Percentiles rank a stretch among this genome's conserved stretches.
These are phyloP conservation scores for Cyphellophora attinorum DNA, from an alignment of 2,329 filamentous ascomycete species.

Conservation along the genomic window DNA sequence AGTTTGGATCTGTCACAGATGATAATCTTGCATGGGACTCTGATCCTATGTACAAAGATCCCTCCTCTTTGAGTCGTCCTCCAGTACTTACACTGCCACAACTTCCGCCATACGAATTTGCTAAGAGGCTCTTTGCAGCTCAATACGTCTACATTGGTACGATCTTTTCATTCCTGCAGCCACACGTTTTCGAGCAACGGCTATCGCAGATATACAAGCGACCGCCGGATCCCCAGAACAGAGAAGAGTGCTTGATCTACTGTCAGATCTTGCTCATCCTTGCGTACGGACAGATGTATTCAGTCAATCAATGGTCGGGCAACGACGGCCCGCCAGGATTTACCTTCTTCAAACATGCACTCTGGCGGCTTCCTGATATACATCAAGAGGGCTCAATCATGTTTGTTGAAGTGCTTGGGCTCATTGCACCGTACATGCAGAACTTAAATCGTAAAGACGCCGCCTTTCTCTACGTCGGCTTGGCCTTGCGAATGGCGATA, in stretches of 20 bases:
- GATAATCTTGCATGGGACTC: slow-evolving; percentile 27
- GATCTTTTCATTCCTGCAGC: slow-evolving; percentile 45
- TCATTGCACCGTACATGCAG: slow-evolving; percentile 49
- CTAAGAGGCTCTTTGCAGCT: slow-evolving; percentile 40
- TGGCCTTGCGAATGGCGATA: slow-evolving; percentile 49
- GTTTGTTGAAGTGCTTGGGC: slow-evolving; percentile 45
- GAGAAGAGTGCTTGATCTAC: slow-evolving; percentile 39
- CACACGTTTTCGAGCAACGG: slow-evolving; percentile 36
- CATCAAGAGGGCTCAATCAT: slow-evolving; percentile 46
- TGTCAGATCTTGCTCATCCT: slow-evolving; percentile 45
- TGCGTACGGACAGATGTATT: slow-evolving; percentile 48
- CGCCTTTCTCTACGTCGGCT: slow-evolving; percentile 45
- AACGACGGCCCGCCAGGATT: slow-evolving; percentile 47
- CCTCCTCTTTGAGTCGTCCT: slow-evolving; percentile 21
- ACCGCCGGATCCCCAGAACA: slow-evolving; percentile 32
- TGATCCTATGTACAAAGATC: slow-evolving; percentile 26
- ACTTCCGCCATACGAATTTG: slow-evolving; percentile 42
- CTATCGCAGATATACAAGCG: slow-evolving; percentile 36
- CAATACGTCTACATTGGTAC: slow-evolving; percentile 50
- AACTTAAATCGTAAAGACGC: slow-evolving; percentile 47
- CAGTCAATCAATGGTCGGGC: slow-evolving; percentile 46
- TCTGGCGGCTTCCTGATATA: slow-evolving; percentile 44
- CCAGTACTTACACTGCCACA: slow-evolving; percentile 23
- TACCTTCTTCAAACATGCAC: slow-evolving; percentile 43
- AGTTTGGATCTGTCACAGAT: slow-evolving; percentile 23